Conservation (phyloP, 2,329 filamentous ascomycete species). For the Pseudogymnoascus sp. region DNA sequence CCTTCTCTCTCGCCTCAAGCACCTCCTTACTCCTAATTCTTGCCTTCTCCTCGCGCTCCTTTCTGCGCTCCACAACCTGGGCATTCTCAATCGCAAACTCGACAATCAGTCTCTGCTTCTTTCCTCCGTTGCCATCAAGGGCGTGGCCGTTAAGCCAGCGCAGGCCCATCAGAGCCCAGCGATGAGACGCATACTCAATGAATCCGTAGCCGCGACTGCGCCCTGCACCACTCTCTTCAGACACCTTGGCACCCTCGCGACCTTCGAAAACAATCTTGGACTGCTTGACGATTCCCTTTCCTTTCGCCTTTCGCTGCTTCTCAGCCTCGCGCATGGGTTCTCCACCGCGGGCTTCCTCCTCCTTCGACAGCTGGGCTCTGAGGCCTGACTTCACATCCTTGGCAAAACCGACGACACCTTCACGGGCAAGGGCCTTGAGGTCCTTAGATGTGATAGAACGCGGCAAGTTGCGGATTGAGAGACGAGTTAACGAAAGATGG, state of each 20-base stretch:
- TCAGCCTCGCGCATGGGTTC: constrained; percentile 78
- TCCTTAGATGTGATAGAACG: constrained; percentile 77
- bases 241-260: constrained; percentile 74
- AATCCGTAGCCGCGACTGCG: constrained; percentile 92
- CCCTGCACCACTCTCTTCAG: constrained; percentile 69
- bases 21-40: constrained; percentile 34
- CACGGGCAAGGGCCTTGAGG: constrained; percentile 81
- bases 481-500: constrained; percentile 80
- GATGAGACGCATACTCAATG: constrained; percentile 90
- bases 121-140: constrained; percentile 56
- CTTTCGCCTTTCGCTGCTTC: constrained; percentile 68
- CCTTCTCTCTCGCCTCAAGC: constrained; percentile 27
- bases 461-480: constrained; percentile 88
- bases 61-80: constrained; percentile 80
- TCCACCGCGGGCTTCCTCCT: constrained; percentile 75
- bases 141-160: constrained; percentile 83
- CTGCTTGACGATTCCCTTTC: constrained; percentile 80
- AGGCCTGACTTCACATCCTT: constrained; percentile 75
- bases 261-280: constrained; percentile 94
- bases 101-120: constrained; percentile 83
- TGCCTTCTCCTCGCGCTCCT: constrained; percentile 53
- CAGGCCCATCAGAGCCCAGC: constrained; percentile 89
- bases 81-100: constrained; percentile 99
- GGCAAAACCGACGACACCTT: constrained; percentile 92
- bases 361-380: constrained; percentile 75